Percentiles rank a stretch among this genome's conserved stretches.
Conservation (phyloP, 2,329 filamentous ascomycete species). For the Xylariaceae sp. region DNA sequence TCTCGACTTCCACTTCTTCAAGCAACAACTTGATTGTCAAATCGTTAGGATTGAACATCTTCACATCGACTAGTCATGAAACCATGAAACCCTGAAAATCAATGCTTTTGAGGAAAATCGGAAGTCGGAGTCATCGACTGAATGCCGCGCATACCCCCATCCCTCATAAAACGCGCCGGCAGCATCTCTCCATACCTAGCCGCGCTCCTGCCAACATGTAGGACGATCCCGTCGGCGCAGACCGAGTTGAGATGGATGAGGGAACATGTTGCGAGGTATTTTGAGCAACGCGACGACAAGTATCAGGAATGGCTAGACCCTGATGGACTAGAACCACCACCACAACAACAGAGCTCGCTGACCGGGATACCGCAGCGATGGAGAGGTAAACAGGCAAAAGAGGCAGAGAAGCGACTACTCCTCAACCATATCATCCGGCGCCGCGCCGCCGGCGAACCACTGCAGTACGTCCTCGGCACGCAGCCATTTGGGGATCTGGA, state of each 20-base stretch:
- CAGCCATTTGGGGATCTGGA: conserved; percentile 86
- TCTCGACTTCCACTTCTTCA: not conserved
- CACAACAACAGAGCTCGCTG: too few relatives aligned
- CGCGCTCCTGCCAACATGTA: conserved; percentile 58
- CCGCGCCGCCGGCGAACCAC: conserved; percentile 61
- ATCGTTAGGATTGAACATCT: not conserved
- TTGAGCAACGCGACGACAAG: not conserved
- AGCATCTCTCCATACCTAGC: conserved; percentile 53
- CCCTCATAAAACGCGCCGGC: conserved; percentile 52
- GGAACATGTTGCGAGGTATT: conserved; percentile 45
- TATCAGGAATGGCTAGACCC: too few relatives aligned
- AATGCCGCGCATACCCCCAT: conserved; percentile 63
- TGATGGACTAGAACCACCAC: too few relatives aligned
- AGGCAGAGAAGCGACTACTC: not conserved
- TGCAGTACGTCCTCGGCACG: conserved; percentile 85
- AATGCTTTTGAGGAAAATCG: too few relatives aligned
- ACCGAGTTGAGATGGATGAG: conserved; percentile 72
- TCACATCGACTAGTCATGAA: not conserved
- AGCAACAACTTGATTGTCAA: not conserved
- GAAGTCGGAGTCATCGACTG: not conserved
- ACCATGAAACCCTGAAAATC: not conserved
- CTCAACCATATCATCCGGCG: conserved; percentile 44
- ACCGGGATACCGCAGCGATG: too few relatives aligned
- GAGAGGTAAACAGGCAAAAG: too few relatives aligned
- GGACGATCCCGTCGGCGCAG: conserved; percentile 46